Evolutionary conservation across 495 filamentous ascomycete species (phyloP).

Genomic region (Recurvomyces mirabilis): DNA sequence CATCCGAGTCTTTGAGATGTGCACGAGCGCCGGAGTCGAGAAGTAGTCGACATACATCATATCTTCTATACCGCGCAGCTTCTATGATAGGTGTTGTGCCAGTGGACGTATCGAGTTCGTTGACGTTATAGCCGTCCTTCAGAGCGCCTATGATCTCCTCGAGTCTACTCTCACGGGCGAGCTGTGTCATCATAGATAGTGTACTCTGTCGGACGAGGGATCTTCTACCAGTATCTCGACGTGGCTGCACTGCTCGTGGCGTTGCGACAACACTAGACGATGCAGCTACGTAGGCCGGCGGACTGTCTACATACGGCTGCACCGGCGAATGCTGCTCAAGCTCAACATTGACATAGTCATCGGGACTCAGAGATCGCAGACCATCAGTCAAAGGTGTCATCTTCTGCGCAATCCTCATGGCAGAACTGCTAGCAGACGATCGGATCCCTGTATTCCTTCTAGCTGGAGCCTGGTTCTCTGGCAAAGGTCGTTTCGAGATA

Average conservation of each 20-base stretch:
- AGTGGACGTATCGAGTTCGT: slow-evolving; percentile 8
- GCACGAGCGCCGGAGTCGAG: slow-evolving; percentile 7
- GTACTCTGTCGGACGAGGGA: neutral
- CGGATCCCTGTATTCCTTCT: too few species aligned
- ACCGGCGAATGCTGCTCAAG: slow-evolving; percentile 6
- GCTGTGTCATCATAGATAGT: slow-evolving; percentile 1
- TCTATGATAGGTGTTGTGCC: slow-evolving; percentile 12
- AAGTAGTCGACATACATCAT: slow-evolving; percentile 1
- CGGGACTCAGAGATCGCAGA: slow-evolving; percentile 2
- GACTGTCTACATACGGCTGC: slow-evolving; percentile 5
- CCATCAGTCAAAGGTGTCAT: slow-evolving; percentile 4
- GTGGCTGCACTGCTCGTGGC: neutral
- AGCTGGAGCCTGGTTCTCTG: neutral
- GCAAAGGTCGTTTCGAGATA: neutral
- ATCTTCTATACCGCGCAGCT: slow-evolving; percentile 8
- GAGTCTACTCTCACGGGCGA: slow-evolving; percentile 5
- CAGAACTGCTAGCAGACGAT: too few species aligned
- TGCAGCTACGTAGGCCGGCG: slow-evolving; percentile 5
- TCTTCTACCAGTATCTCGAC: neutral
- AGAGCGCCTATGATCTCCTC: neutral
- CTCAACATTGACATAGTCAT: slow-evolving; percentile 11
- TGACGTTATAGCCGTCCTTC: slow-evolving; percentile 1
- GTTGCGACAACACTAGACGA: neutral
- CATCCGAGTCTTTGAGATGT: slow-evolving; percentile 10
- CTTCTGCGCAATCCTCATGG: slow-evolving; percentile 5